phyloP scores from a whole-genome alignment of 305 asterid species.

The Solanum chacoense region DNA sequence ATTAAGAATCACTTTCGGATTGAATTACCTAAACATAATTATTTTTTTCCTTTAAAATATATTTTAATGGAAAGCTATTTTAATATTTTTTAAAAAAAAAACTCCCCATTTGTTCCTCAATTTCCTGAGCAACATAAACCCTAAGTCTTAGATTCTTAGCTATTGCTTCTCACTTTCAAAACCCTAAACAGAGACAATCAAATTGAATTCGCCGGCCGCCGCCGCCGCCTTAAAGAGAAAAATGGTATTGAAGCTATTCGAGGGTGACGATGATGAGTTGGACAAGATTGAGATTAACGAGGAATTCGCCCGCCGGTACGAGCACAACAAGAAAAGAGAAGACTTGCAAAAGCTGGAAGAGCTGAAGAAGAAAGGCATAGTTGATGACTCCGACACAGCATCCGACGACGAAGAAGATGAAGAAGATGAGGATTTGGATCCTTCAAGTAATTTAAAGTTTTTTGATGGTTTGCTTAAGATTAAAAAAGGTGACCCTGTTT shows the following conservation, averaged over 20 bases:
- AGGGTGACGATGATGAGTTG: slow-evolving; percentile 21
- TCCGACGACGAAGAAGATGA: neutral
- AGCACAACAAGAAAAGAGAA: slow-evolving; percentile 77
- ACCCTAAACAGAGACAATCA: neutral
- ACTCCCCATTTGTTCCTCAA: neutral
- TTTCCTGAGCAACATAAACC: neutral
- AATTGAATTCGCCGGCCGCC: neutral
- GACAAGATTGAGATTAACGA: slow-evolving; percentile 37
- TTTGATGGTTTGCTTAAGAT: slow-evolving; percentile 55
- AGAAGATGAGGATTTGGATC: slow-evolving; percentile 7
- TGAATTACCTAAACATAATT: neutral
- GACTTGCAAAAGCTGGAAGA: slow-evolving; percentile 54
- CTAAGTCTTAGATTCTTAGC: neutral
- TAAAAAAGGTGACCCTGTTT: slow-evolving; percentile 50
- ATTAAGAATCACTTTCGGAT: neutral
- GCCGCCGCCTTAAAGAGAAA: neutral
- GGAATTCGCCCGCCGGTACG: slow-evolving; percentile 56
- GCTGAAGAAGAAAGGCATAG: slow-evolving; percentile 57
- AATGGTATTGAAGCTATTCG: slow-evolving; percentile 40
- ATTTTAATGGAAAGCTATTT: neutral
- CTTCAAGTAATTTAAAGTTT: slow-evolving; percentile 31
- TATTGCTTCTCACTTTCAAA: neutral
- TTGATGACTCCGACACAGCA: slow-evolving; percentile 24
- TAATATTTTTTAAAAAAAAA: neutral
- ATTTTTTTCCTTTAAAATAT: neutral